These are phyloP conservation scores for Chenopodium suecicum DNA, from an alignment of 148 eudicot genomes.

Conservation along the genomic window DNA sequence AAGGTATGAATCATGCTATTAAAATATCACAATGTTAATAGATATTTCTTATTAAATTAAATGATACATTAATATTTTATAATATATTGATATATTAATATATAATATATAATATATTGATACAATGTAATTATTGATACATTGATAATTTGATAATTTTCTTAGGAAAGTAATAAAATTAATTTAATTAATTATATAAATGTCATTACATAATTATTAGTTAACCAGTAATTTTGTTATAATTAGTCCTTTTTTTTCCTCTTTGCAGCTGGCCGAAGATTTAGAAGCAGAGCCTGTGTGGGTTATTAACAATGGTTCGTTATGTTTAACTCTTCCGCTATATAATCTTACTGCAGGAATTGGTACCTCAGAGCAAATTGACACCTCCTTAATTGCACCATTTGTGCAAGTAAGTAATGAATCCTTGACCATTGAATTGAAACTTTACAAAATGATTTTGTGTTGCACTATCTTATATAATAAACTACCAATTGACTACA, in stretches of 20 bases:
- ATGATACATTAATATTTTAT: no score
- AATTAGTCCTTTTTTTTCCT: background rate
- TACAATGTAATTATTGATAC: no score
- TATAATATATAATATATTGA: no score
- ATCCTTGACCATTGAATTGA: background rate
- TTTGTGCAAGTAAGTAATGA: conserved; percentile 52
- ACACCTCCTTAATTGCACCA: conserved; percentile 37
- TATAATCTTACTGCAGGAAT: conserved; percentile 39
- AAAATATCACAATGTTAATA: no score
- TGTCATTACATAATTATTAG: no score
- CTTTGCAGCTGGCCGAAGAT: conserved; percentile 77
- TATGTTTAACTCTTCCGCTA: background rate
- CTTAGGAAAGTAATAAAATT: no score
- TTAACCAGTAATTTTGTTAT: background rate
- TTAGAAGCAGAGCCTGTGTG: conserved; percentile 75
- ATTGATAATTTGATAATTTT: no score
- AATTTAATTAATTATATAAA: no score
- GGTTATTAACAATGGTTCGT: conserved; percentile 79
- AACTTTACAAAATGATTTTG: background rate
- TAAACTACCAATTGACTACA: background rate
- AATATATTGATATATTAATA: no score
- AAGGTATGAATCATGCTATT: no score
- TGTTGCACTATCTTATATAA: background rate
- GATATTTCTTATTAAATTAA: no score
- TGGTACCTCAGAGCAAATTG: conserved; percentile 42